A percentile compares a stretch with the other conserved stretches of the same genome.
Evolutionary conservation across 106 monocot genomes (phyloP).

Genomic region (Narthecium ossifragum): DNA sequence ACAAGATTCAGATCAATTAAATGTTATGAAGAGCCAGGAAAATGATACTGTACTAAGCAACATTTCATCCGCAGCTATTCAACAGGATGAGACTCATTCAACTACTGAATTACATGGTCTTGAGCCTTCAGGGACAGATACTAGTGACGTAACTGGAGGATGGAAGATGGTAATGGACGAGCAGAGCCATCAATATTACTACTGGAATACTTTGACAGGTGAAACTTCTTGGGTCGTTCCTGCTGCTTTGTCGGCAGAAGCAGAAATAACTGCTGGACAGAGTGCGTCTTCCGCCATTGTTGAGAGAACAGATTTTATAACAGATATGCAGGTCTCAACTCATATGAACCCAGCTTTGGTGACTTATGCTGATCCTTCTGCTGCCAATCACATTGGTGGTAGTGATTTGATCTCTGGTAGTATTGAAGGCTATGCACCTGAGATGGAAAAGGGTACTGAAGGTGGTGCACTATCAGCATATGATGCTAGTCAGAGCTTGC

Average conservation of each 20-base stretch:
- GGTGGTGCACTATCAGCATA: conserved; percentile 9
- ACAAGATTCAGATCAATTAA: conserved; percentile 12
- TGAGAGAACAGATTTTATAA: conserved; percentile 6
- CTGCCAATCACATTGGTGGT: conserved; percentile 13
- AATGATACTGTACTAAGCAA: conserved; percentile 5
- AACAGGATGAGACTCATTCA: conserved; percentile 13
- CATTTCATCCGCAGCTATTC: conserved; percentile 4
- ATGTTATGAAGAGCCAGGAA: conserved; percentile 4
- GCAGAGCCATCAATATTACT: conserved; percentile 78
- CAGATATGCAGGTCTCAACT: conserved; percentile 7
- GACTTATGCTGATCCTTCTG: conserved; percentile 10
- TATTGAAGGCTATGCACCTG: conserved; percentile 9
- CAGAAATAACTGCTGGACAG: conserved; percentile 13
- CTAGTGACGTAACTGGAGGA: conserved; percentile 39
- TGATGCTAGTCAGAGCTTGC: conserved; percentile 15
- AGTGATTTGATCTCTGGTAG: conserved; percentile 13
- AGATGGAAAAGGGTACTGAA: conserved; percentile 13
- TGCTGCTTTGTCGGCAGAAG: conserved; percentile 16
- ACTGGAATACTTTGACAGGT: conserved; percentile 92
- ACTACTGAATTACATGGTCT: conserved; percentile 9
- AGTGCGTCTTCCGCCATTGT: conserved; percentile 19
- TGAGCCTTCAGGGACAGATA: conserved; percentile 35
- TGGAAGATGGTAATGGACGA: conserved; percentile 90
- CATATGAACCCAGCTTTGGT: not conserved
- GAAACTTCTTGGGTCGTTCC: conserved; percentile 98